Conservation (phyloP, 164 flowering plant species). For the Hamamelis virginiana region DNA sequence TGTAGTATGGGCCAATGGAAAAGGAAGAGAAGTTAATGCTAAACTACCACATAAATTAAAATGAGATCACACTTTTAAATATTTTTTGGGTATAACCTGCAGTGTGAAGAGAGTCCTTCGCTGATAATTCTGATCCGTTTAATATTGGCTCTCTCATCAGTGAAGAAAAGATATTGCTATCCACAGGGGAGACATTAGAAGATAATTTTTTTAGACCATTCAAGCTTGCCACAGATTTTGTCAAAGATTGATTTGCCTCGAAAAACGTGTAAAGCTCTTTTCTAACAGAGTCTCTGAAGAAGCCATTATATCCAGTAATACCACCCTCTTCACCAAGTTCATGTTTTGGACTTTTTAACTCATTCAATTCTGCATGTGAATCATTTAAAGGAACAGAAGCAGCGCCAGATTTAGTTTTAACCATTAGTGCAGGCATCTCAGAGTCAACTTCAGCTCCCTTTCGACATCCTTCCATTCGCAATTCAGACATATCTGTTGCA, state of each 20-base stretch:
- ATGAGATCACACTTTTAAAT: neutral
- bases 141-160: constrained; percentile 5
- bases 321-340: constrained; percentile 24
- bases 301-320: constrained; percentile 11
- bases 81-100: constrained; percentile 38
- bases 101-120: constrained; percentile 18
- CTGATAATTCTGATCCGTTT: constrained; percentile 23
- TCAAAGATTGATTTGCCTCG: constrained; percentile 29
- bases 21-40: neutral
- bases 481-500: constrained; percentile 18
- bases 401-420: constrained; percentile 16
- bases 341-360: constrained; percentile 8
- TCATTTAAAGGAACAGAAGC: constrained; percentile 17
- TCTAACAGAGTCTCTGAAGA: constrained; percentile 31
- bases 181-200: constrained; percentile 20
- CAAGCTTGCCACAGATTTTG: constrained; percentile 19
- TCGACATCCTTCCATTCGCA: constrained; percentile 15
- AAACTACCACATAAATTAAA: neutral
- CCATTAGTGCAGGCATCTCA: constrained; percentile 15
- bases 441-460: constrained; percentile 15
- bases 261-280: constrained; percentile 53
- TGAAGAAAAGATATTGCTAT: constrained; percentile 24
- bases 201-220: constrained; percentile 26
- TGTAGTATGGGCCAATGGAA: neutral
- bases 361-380: constrained; percentile 14